Evolutionary conservation across 768 basidiomycete species (phyloP).

Genomic region (Phylloporus sp.): DNA sequence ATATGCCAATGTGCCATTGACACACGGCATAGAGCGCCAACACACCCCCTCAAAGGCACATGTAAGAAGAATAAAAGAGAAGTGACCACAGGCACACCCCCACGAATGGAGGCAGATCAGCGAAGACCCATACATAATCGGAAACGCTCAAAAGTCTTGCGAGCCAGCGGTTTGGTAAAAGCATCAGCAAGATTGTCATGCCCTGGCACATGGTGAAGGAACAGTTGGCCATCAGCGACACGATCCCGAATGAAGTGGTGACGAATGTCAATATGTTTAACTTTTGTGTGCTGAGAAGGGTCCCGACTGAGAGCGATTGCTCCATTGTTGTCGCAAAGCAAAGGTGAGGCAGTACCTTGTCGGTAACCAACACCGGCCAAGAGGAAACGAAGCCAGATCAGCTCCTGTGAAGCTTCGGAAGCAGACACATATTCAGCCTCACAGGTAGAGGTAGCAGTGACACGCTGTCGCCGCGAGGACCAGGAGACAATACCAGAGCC

Average conservation of each 20-base stretch:
- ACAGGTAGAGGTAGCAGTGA: neutral
- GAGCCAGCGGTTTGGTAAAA: neutral
- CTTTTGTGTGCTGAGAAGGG: neutral
- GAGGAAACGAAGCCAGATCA: neutral
- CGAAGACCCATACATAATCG: neutral
- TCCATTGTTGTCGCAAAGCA: neutral
- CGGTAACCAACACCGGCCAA: neutral
- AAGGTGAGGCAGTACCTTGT: neutral
- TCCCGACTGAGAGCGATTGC: neutral
- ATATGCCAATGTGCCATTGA: too few relatives aligned
- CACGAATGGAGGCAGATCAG: neutral
- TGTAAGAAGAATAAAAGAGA: too few relatives aligned
- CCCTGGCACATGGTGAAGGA: neutral
- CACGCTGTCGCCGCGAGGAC: neutral
- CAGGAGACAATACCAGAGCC: neutral
- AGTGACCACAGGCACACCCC: neutral
- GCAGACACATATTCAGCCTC: neutral
- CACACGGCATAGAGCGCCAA: too few relatives aligned
- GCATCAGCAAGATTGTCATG: neutral
- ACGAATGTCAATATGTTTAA: neutral
- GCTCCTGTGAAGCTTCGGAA: neutral
- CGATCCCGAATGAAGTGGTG: neutral
- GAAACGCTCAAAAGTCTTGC: neutral
- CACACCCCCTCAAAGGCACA: too few relatives aligned
- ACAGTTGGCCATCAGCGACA: neutral